A percentile compares a stretch with the other conserved stretches of the same genome.
phyloP scores from a whole-genome alignment of 306 rosid species.

The Echinosophora koreensis region DNA sequence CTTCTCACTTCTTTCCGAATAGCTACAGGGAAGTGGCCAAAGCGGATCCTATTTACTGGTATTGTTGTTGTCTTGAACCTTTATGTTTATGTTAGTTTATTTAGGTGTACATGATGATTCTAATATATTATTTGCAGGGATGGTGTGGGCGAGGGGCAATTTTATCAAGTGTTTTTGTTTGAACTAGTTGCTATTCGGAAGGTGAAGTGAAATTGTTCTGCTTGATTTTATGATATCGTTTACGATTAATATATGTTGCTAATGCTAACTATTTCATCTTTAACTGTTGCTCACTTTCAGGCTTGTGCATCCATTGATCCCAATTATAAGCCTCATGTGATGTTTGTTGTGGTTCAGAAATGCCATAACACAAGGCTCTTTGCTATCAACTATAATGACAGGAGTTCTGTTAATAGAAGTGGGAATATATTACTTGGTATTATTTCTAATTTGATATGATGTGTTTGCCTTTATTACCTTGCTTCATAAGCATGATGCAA shows the following conservation, averaged over 20 bases:
- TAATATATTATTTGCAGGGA: slow-evolving; percentile 65
- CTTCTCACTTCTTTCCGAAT: slow-evolving; percentile 95
- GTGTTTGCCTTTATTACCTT: neutral
- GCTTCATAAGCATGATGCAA: neutral
- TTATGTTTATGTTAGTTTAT: neutral
- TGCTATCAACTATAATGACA: slow-evolving; percentile 79
- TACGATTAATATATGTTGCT: too few species aligned
- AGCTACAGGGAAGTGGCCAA: slow-evolving; percentile 96
- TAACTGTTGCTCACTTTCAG: slow-evolving; percentile 48
- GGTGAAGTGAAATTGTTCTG: slow-evolving; percentile 47
- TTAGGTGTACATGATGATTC: too few species aligned
- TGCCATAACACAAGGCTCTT: slow-evolving; percentile 97
- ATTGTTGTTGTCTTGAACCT: neutral
- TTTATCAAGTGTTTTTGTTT: slow-evolving; percentile 91
- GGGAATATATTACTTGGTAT: slow-evolving; percentile 97
- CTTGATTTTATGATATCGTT: neutral
- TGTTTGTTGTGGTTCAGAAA: slow-evolving; percentile 96
- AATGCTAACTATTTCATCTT: neutral
- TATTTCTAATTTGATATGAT: neutral
- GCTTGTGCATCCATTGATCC: slow-evolving; percentile 95
- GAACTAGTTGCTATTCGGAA: slow-evolving; percentile 95
- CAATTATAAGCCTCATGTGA: slow-evolving; percentile 96
- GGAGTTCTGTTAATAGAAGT: slow-evolving; percentile 72
- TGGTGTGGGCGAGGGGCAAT: slow-evolving; percentile 97
- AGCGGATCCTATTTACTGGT: slow-evolving; percentile 94